Base-by-base conservation (phyloP, 2,329 filamentous ascomycete genomes). In the Thermothelomyces thermophilus region DNA sequence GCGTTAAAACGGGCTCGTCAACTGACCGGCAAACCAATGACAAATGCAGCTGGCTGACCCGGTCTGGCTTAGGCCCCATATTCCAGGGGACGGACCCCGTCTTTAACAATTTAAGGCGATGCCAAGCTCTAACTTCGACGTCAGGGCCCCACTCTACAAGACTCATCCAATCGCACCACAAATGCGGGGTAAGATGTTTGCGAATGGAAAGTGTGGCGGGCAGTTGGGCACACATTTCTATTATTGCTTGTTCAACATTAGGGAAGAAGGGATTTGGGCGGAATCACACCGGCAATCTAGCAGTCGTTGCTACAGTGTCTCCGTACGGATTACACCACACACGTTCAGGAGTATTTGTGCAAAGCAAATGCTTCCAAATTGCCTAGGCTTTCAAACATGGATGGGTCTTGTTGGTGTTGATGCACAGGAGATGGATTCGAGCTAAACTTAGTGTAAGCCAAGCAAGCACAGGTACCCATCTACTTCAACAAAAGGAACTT, bases 111-210 rank as follows among this genome's bases (percentile, higher is more conserved):
- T 48, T 52, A 50, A 35, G 48, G 50, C 26, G 16, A 46, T 48
- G 46, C 50, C 45, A 53, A 53, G 52, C 20, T 46, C 48, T 33
- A 26, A 22, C 47, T 34, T 49, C 59, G 55, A 61, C 59, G 59
- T 61, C 59, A 61, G 51, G 50, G 51, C 43, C 35, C 59, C 58
- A 58, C 56, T 45, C 17, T 19, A 6, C 16, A 33, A 13, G 26
- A 37, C 40, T 9, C 33, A 30, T 37, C 51, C 50, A 51, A 54
- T 50, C 39, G 39, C 52, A 44, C 44, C 41, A 54, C 54, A n/a
- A n/a, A 48, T 58, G 59, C 59, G 59, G 59, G 59, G 58, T 60
- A 61, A 41, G 37, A 31, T 10, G 4, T 10, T 26, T 16, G 22
- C 41, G 17, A 3, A 10, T 17, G 33, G 33, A n/a, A 26, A 24